These are phyloP conservation scores for Chlorella variabilis DNA, from an alignment of 163 green algal genomes.

Conservation along the genomic window DNA sequence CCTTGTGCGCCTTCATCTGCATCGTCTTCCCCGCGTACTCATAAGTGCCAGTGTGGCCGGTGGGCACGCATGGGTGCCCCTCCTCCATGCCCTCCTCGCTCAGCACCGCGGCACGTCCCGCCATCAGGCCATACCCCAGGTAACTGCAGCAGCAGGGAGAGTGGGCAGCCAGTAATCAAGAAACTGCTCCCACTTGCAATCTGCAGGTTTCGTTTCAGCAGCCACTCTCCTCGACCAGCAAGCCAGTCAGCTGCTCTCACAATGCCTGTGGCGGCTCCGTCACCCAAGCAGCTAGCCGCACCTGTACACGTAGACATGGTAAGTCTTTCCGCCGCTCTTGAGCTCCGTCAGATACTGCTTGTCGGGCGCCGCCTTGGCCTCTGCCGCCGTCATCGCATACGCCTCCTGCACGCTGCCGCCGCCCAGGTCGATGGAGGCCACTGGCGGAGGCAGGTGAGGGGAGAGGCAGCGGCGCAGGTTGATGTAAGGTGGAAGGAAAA, in stretches of 20 bases:
- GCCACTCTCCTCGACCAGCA: no score
- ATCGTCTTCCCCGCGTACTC: constrained; percentile 75
- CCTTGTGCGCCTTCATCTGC: constrained; percentile 34
- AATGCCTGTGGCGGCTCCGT: no score
- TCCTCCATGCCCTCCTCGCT: constrained; percentile 46
- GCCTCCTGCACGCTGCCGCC: constrained; percentile 95
- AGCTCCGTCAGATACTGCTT: constrained; percentile 80
- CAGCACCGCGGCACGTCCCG: constrained; percentile 86
- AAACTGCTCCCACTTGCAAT: no score
- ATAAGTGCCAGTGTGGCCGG: constrained; percentile 54
- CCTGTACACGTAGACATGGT: constrained; percentile 97
- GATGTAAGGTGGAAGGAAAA: no score
- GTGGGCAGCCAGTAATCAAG: no score
- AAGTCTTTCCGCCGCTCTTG: constrained; percentile 69
- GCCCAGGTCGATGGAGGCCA: constrained; percentile 95
- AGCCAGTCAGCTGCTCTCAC: no score
- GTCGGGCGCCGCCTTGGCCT: constrained; percentile 69
- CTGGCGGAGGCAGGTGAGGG: constrained; percentile 23
- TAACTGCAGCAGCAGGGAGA: constrained; percentile 84
- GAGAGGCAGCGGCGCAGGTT: not conserved
- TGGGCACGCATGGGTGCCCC: constrained; percentile 76
- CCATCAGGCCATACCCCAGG: constrained; percentile 96
- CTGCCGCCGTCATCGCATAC: constrained; percentile 76
- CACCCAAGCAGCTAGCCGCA: no score
- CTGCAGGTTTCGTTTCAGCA: no score